Evolutionary conservation across 495 filamentous ascomycete species (phyloP).

Genomic region (Penicillium odoratum): DNA sequence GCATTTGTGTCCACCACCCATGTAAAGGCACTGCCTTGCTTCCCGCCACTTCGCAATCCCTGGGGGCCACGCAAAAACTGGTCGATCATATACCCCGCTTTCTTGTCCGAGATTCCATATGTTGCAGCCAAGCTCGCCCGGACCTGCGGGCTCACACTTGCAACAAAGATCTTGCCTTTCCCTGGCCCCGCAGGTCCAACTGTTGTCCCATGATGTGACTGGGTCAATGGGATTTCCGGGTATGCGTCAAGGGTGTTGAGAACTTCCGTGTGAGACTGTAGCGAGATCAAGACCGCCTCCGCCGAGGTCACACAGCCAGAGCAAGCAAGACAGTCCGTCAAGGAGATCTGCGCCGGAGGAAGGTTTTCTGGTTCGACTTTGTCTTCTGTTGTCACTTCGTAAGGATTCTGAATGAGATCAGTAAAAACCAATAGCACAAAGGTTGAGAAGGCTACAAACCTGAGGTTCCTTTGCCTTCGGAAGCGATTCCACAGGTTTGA

Average conservation of each 20-base stretch:
- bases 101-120: slow-evolving; percentile 65
- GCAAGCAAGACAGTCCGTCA: slow-evolving; percentile 96
- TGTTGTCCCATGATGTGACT: slow-evolving; percentile 25
- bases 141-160: slow-evolving; percentile 87
- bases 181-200: slow-evolving; percentile 30
- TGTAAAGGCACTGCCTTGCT: slow-evolving; percentile 72
- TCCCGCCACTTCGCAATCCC: slow-evolving; percentile 68
- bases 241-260: slow-evolving; percentile 74
- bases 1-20: slow-evolving; percentile 87
- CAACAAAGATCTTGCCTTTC: slow-evolving; percentile 75
- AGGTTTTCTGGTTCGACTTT: slow-evolving; percentile 58
- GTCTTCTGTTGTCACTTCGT: slow-evolving; percentile 92
- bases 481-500: slow-evolving; percentile 93
- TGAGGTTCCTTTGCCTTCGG: slow-evolving; percentile 50
- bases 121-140: slow-evolving; percentile 84
- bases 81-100: slow-evolving; percentile 78
- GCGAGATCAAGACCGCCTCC: slow-evolving; percentile 87
- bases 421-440: background rate
- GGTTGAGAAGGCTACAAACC: slow-evolving; percentile 26
- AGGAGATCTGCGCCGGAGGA: slow-evolving; percentile 81
- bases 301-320: slow-evolving; percentile 97
- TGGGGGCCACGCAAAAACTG: slow-evolving; percentile 71
- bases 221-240: slow-evolving; percentile 46
- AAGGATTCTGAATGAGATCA: slow-evolving; percentile 56
- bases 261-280: slow-evolving; percentile 91